A percentile compares a stretch with the other conserved stretches of the same genome.
Conservation (phyloP, 1,284 basidiomycete species). For the Tremellales sp. region DNA sequence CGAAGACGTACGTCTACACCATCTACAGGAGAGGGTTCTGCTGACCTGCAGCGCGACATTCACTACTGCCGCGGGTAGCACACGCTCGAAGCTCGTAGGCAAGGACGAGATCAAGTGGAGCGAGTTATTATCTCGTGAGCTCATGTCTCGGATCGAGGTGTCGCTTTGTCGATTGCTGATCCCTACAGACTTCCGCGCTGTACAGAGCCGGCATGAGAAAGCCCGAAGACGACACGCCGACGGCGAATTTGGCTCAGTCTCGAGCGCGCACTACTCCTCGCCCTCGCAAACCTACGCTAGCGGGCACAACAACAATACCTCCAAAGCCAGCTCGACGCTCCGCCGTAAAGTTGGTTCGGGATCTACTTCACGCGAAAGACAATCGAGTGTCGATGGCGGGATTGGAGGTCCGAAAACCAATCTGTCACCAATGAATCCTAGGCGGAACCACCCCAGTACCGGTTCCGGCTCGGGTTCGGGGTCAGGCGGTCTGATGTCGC, state of each 20-base stretch:
- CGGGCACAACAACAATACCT: not conserved
- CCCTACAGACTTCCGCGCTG: slow-evolving; percentile 62
- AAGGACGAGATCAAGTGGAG: slow-evolving; percentile 92
- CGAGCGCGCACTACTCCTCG: slow-evolving; percentile 35
- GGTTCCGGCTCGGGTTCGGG: slow-evolving; percentile 17
- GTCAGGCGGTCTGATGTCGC: slow-evolving; percentile 7
- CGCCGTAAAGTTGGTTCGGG: slow-evolving; percentile 10
- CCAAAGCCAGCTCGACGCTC: slow-evolving; percentile 1
- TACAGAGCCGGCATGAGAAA: slow-evolving; percentile 82
- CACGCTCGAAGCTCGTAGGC: slow-evolving; percentile 61
- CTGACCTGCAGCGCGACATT: slow-evolving; percentile 8
- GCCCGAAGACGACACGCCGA: slow-evolving; percentile 58
- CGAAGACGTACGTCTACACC: slow-evolving; percentile 62
- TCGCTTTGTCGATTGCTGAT: not conserved
- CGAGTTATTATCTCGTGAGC: slow-evolving; percentile 67
- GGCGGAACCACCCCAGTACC: slow-evolving; percentile 17
- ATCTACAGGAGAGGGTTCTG: not conserved
- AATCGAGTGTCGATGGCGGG: slow-evolving; percentile 7
- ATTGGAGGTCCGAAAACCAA: not conserved
- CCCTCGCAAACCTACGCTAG: slow-evolving; percentile 31
- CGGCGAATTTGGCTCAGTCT: slow-evolving; percentile 24
- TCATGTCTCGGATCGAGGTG: slow-evolving; percentile 30
- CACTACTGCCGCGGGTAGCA: slow-evolving; percentile 38
- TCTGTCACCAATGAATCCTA: slow-evolving; percentile 44
- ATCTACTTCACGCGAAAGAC: slow-evolving; percentile 23